These are phyloP conservation scores for Amphicarpaea edgeworthii DNA, from an alignment of 306 rosid species.

Conservation along the genomic window DNA sequence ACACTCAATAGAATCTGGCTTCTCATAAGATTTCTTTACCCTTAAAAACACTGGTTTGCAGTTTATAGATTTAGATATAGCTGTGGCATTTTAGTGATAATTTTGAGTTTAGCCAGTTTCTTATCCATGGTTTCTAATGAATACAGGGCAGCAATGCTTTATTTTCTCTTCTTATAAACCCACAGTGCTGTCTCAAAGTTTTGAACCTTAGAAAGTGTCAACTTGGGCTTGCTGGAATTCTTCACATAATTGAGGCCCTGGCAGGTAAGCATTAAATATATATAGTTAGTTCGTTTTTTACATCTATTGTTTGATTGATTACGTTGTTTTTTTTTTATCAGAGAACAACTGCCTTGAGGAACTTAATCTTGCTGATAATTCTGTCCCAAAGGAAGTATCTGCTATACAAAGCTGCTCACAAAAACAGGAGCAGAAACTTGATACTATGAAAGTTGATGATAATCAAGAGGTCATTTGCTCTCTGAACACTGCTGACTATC, in stretches of 20 bases:
- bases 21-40: constrained; percentile 25
- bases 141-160: constrained; percentile 71
- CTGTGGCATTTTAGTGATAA: constrained; percentile 27
- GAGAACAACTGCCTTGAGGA: constrained; percentile 74
- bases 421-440: constrained; percentile 46
- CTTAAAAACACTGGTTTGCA: constrained; percentile 24
- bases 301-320: constrained; percentile 16
- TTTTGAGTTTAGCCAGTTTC: constrained; percentile 22
- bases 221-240: constrained; percentile 77
- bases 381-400: constrained; percentile 46
- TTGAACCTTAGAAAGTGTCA: constrained; percentile 81
- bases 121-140: constrained; percentile 24
- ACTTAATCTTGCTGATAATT: constrained; percentile 75
- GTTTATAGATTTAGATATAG: constrained; percentile 26
- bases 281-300: not conserved
- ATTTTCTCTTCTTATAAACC: constrained; percentile 68
- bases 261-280: constrained; percentile 60
- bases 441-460: constrained; percentile 53
- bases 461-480: constrained; percentile 48
- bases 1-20: constrained; percentile 20
- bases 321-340: constrained; percentile 46
- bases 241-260: constrained; percentile 71
- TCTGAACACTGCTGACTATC: constrained; percentile 47
- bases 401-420: constrained; percentile 51
- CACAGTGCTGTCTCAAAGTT: constrained; percentile 75